Percentiles rank a stretch among this genome's conserved stretches.
Conservation (phyloP, 2,329 filamentous ascomycete genomes). For the Alternaria longipes region DNA sequence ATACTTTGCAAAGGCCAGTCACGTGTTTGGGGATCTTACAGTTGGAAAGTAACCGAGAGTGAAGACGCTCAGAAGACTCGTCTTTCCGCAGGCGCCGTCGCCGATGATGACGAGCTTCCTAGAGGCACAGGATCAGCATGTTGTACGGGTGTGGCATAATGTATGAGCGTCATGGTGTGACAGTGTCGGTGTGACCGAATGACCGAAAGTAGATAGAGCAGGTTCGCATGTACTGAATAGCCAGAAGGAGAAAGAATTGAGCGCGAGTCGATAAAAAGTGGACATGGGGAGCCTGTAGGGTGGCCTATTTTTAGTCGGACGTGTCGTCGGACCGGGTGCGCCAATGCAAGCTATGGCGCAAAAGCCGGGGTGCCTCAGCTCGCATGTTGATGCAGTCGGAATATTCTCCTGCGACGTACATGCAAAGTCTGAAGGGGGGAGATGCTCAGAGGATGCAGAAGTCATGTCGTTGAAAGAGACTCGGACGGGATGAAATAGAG, state of each 20-base stretch:
- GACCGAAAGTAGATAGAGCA: constrained; percentile 8
- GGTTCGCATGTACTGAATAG: constrained; percentile 16
- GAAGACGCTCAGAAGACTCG: constrained; percentile 95
- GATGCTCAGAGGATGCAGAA: not conserved
- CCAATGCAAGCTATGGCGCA: constrained; percentile 52
- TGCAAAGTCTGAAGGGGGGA: not conserved
- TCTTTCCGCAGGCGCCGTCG: constrained; percentile 98
- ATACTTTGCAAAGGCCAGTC: constrained; percentile 53
- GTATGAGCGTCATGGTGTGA: constrained; percentile 24
- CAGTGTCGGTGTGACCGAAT: constrained; percentile 16
- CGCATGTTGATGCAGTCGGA: constrained; percentile 17
- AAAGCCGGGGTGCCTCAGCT: constrained; percentile 37
- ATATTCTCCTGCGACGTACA: not conserved
- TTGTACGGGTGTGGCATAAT: not conserved
- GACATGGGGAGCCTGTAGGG: constrained; percentile 44
- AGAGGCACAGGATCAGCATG: constrained; percentile 40
- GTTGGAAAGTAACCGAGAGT: constrained; percentile 98
- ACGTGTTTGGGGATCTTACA: constrained; percentile 58
- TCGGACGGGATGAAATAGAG: not conserved
- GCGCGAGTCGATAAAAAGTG: constrained; percentile 46
- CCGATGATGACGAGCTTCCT: constrained; percentile 98
- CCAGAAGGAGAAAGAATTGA: constrained; percentile 28
- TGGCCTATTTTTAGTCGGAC: constrained; percentile 50
- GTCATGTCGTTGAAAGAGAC: not conserved
- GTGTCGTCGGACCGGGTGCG: constrained; percentile 48